Base-by-base conservation (phyloP, 2,329 filamentous ascomycete genomes). In the Aspergillus aculeatus region DNA sequence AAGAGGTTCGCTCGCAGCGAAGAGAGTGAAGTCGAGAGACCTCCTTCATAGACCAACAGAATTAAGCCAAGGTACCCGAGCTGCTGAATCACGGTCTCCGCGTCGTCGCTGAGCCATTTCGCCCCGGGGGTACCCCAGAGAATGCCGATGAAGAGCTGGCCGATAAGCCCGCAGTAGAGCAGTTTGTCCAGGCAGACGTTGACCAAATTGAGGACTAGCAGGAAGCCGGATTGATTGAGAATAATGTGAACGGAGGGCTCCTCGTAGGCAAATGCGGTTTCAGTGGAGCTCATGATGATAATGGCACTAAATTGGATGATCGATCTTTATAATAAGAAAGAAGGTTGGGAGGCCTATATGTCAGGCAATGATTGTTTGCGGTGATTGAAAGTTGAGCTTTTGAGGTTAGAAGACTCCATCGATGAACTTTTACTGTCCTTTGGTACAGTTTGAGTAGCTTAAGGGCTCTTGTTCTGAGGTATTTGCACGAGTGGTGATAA, bases 21-120 rank as follows among this genome's bases (percentile, higher is more conserved):
- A 9, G 73, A 71, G 32, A 85, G 78, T 1, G 69, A 69, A 2
- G 69, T 72, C 21, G 69, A 71, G 2, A 73, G 48, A 4, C 70
- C 70, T 82, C 86, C 88, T 78, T 92, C 87, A 69, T 86, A 92
- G 0, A 92, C 88, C 1, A 92, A 75, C 26, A 91, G 75, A 6
- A 92, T 82, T n/a, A 92, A 71, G 0, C 90, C 89, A 0, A 92
- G 73, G 68, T 92, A 93, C 0, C 90, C 90, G 1, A 92, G 71
- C 60, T 89, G 82, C 23, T 88, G 82, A 29, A 90, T 78, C 0
- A 80, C 78, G 19, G 81, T 68, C 72, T 92, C 81, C 1, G 79
- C 73, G 4, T 81, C 76, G 0, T 58, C 21, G 0, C 79, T 77
- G 0, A 93, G 80, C 82, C 83, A 86, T 70, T 84, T 80, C 3